phyloP scores from a whole-genome alignment of 805 yeast species.

The Candida lessepsii region DNA sequence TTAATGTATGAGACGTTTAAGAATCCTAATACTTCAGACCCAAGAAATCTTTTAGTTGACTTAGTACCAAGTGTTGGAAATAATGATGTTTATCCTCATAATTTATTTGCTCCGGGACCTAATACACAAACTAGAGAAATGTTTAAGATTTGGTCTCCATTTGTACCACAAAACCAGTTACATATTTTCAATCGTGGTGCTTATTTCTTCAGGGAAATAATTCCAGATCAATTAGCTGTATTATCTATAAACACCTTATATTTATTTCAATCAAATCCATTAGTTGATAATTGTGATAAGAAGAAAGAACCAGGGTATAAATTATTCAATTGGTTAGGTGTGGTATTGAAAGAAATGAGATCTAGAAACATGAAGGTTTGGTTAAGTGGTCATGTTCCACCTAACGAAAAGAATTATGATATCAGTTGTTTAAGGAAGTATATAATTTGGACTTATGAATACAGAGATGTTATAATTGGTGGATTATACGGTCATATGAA shows the following conservation, averaged over 20 bases:
- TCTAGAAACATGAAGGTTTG: constrained; percentile 77
- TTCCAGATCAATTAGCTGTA: constrained; percentile 76
- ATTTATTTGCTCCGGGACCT: constrained; percentile 82
- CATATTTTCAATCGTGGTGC: constrained; percentile 75
- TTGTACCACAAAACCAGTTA: constrained; percentile 74
- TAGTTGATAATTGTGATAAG: constrained; percentile 75
- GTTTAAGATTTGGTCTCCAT: constrained; percentile 68
- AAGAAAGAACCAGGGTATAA: constrained; percentile 79
- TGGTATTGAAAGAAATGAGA: constrained; percentile 69
- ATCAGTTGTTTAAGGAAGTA: constrained; percentile 70
- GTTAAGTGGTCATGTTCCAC: constrained; percentile 89
- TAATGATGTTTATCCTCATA: constrained; percentile 88
- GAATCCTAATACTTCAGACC: constrained; percentile 44
- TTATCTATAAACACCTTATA: constrained; percentile 77
- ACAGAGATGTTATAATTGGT: constrained; percentile 79
- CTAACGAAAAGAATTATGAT: constrained; percentile 75
- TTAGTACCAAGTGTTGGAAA: constrained; percentile 78
- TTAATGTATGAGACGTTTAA: constrained; percentile 53
- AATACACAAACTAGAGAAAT: constrained; percentile 82
- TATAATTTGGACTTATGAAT: constrained; percentile 79
- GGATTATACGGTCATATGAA: constrained; percentile 90
- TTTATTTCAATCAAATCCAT: constrained; percentile 71
- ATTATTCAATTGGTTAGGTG: constrained; percentile 74
- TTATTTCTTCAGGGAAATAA: constrained; percentile 72
- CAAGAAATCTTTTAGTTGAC: constrained; percentile 42